These are phyloP conservation scores for Ogataea corticis DNA, from an alignment of 805 yeast species.

Conservation along the genomic window DNA sequence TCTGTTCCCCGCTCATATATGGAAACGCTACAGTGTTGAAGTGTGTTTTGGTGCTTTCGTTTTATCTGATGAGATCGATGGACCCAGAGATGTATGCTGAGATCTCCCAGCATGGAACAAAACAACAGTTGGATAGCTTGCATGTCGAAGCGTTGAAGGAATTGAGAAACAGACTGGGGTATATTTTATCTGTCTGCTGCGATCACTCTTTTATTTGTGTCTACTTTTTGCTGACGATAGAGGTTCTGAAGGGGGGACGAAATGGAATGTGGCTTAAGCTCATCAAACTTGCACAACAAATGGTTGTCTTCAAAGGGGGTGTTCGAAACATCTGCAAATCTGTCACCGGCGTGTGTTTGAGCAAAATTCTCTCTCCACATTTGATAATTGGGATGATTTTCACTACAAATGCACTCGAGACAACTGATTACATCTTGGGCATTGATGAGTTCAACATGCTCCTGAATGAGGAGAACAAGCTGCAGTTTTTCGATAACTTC, in stretches of 20 bases:
- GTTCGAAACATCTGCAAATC: constrained; percentile 9
- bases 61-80: constrained; percentile 9
- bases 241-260: constrained; percentile 13
- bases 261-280: constrained; percentile 10
- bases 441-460: constrained; percentile 12
- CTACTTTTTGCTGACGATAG: constrained; percentile 16
- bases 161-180: constrained; percentile 13
- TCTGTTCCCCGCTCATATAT: constrained; percentile 20
- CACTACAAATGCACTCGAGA: neutral
- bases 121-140: constrained; percentile 2
- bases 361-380: constrained; percentile 14
- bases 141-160: constrained; percentile 15
- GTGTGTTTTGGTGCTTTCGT: constrained; percentile 19
- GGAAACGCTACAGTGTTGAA: constrained; percentile 20
- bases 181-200: constrained; percentile 21
- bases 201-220: constrained; percentile 23
- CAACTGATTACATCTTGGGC: constrained; percentile 8
- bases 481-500: constrained; percentile 20
- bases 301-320: constrained; percentile 24
- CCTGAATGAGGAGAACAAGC: constrained; percentile 3
- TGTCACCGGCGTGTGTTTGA: constrained; percentile 20
- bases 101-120: neutral
- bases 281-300: constrained; percentile 15
- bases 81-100: neutral
- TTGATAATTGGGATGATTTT: constrained; percentile 10